Evolutionary conservation across 441 rosid genomes (phyloP), one percentile per base, ranked within the genome.

Genomic region (Oxalis stricta): DNA sequence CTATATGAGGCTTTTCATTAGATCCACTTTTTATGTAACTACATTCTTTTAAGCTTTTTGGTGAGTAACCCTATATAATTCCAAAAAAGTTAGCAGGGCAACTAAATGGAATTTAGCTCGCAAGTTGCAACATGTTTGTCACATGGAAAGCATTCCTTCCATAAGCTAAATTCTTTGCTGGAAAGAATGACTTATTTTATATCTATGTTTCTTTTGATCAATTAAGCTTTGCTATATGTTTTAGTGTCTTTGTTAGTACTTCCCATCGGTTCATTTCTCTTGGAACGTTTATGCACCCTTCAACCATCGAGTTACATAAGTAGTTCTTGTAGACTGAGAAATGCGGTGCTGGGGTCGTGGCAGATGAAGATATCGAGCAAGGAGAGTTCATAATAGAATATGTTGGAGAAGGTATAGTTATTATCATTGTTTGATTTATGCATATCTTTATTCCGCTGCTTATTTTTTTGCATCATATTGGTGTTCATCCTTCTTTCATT

Each of bases 321-420:
- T 38, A 56, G 21, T 56, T 71, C 56, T 50, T 81, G 72, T 74
- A 92, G 99, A 92, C 94, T 0, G 94, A 86, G 57, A 92, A 84
- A 72, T 92, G 99, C 29, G 99, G 96, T 53, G 69, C 82, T 3
- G 96, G 96, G 50, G 69, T 92, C 62, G 77, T 84, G 59, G 79
- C 99, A 13, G 92, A 87, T 58, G 95, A 92, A 66, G 86, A 84
- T 51, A 84, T 92, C 50, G 67, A 62, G 41, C 71, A 51, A 18
- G 96, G 96, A 58, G 96, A 92, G 64, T 92, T 84, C 64, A 70
- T 86, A 45, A 82, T 92, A 65, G 96, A 92, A 69, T 86, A 92
- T 59, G 96, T 85, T 15, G 99, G 99, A 36, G 96, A 92, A 84
- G 93, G 99, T 91, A 40, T 65, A 44, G 21, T 50, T 50, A 49